Percentiles rank a stretch among this genome's conserved stretches.
phyloP scores from a whole-genome alignment of 129 eudicot genomes.

The Scalesia atractyloides region DNA sequence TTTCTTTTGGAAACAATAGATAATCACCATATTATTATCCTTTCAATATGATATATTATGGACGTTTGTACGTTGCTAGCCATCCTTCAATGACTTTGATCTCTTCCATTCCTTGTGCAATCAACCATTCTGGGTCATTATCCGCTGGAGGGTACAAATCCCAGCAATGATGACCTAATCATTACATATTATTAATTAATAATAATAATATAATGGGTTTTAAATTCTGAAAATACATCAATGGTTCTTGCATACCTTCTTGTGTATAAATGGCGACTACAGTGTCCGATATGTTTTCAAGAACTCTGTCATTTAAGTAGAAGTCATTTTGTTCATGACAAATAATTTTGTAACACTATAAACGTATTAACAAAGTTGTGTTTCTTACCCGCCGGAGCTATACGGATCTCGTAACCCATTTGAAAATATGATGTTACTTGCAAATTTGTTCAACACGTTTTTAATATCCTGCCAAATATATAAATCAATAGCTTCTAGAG shows the following conservation, averaged over 20 bases:
- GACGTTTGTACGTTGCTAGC: background rate
- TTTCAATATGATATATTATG: background rate
- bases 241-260: conserved; percentile 14
- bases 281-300: conserved; percentile 35
- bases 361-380: background rate
- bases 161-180: conserved; percentile 33
- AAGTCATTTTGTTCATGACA: background rate
- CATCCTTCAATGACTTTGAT: conserved; percentile 36
- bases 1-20: no score
- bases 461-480: conserved; percentile 25
- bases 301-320: conserved; percentile 27
- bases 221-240: no score
- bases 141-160: conserved; percentile 11
- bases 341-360: background rate
- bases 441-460: conserved; percentile 40
- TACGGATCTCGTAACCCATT: conserved; percentile 47
- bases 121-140: conserved; percentile 36
- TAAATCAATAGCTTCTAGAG: background rate
- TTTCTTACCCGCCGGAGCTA: conserved; percentile 46
- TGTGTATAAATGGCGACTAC: conserved; percentile 24
- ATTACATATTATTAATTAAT: no score
- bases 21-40: no score
- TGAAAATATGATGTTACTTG: conserved; percentile 47
- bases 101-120: conserved; percentile 25
- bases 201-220: no score